Conservation (phyloP, 768 basidiomycete species). For the Lactarius pseudohatsudake region DNA sequence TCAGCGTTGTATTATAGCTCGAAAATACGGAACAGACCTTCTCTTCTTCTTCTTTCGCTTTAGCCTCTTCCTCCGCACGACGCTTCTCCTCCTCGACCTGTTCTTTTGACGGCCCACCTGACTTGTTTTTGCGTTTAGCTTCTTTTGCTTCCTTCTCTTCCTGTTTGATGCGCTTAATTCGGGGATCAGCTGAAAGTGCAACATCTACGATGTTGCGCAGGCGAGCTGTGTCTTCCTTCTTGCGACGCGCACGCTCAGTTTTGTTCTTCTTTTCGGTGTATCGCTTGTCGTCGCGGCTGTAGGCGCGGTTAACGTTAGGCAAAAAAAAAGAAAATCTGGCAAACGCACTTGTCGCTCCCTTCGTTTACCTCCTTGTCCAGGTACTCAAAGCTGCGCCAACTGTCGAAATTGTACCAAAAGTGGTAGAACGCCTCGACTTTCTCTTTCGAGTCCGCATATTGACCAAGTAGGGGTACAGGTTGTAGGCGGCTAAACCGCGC, state of each 20-base stretch:
- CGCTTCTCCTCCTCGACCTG: constrained; percentile 57
- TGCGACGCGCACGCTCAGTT: constrained; percentile 88
- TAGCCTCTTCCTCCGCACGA: constrained; percentile 70
- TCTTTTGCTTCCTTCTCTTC: constrained; percentile 94
- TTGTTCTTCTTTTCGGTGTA: constrained; percentile 99
- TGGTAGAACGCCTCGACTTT: constrained; percentile 94
- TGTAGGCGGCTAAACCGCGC: constrained; percentile 86
- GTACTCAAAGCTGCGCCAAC: constrained; percentile 98
- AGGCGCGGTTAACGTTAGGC: neutral
- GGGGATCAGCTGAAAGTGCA: constrained; percentile 80
- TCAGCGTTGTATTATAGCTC: neutral
- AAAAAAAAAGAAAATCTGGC: neutral
- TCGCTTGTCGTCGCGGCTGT: constrained; percentile 95
- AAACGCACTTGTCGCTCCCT: constrained; percentile 84
- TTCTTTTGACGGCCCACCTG: constrained; percentile 48
- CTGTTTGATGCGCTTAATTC: constrained; percentile 96
- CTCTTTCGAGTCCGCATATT: constrained; percentile 66
- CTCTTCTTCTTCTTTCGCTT: constrained; percentile 81
- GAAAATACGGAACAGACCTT: constrained; percentile 48
- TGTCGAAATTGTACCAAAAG: constrained; percentile 99
- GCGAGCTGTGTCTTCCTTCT: constrained; percentile 96
- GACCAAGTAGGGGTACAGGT: constrained; percentile 82
- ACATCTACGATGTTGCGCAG: constrained; percentile 85
- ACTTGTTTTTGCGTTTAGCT: constrained; percentile 75
- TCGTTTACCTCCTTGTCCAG: constrained; percentile 98